These are phyloP conservation scores for Salvia sclarea DNA, from an alignment of 305 asterid species.

Conservation along the genomic window DNA sequence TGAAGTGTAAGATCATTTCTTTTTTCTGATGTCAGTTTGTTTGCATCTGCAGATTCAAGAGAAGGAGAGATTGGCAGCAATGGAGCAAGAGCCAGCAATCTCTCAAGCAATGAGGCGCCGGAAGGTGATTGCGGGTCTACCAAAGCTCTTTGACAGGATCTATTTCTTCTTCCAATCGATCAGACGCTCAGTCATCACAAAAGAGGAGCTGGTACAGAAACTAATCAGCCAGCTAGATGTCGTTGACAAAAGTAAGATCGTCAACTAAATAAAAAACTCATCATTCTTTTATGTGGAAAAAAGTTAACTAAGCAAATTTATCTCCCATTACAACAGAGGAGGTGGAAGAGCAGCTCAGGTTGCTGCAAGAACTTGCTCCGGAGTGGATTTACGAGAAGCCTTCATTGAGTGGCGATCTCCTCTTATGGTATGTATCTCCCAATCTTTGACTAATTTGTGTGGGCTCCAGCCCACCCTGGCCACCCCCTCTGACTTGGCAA, in stretches of 20 bases:
- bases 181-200: constrained; percentile 62
- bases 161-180: constrained; percentile 64
- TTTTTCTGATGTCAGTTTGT: background rate
- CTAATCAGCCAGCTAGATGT: constrained; percentile 49
- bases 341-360: constrained; percentile 69
- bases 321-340: constrained; percentile 51
- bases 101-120: constrained; percentile 76
- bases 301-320: constrained; percentile 13
- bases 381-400: constrained; percentile 80
- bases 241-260: constrained; percentile 59
- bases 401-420: constrained; percentile 56
- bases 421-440: constrained; percentile 47
- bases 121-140: constrained; percentile 66
- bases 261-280: background rate
- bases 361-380: constrained; percentile 77
- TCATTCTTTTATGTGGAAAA: background rate
- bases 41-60: constrained; percentile 59
- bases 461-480: too few species aligned
- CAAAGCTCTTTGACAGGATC: constrained; percentile 67
- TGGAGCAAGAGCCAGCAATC: constrained; percentile 74
- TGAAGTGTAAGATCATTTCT: background rate
- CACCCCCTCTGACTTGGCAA: too few species aligned
- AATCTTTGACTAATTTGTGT: background rate
- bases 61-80: constrained; percentile 53
- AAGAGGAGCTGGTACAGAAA: constrained; percentile 68